Evolutionary conservation across 345 rosid species (phyloP).

Genomic region (Viola odorata): DNA sequence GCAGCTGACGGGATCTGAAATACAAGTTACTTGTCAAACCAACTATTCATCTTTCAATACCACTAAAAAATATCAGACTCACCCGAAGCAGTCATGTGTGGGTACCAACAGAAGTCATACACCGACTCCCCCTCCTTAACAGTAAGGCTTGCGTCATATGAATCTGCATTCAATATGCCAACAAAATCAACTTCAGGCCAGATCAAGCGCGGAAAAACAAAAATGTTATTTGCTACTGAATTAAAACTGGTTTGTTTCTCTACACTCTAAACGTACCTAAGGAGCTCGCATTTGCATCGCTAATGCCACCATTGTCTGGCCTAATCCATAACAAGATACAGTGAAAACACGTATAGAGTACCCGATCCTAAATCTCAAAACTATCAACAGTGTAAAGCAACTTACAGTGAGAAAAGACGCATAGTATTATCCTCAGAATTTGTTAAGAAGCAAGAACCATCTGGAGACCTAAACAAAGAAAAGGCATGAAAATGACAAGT

Average conservation of each 20-base stretch:
- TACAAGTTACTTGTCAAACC: constrained; percentile 9
- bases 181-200: background rate
- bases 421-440: constrained; percentile 78
- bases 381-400: background rate
- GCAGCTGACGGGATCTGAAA: constrained; percentile 74
- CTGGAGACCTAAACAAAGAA: constrained; percentile 71
- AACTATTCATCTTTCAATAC: constrained; percentile 11
- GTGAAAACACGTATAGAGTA: background rate
- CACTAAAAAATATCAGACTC: background rate
- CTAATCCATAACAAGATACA: constrained; percentile 23
- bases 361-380: background rate
- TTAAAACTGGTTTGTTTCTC: constrained; percentile 22
- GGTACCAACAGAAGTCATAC: constrained; percentile 95
- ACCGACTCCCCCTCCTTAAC: constrained; percentile 86
- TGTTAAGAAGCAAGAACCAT: constrained; percentile 79
- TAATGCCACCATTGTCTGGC: constrained; percentile 36
- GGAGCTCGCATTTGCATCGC: constrained; percentile 17
- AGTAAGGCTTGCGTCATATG: constrained; percentile 55
- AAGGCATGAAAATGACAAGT: background rate
- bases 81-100: constrained; percentile 90
- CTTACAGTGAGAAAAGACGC: constrained; percentile 66
- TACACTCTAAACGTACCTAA: constrained; percentile 24
- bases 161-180: constrained; percentile 43
- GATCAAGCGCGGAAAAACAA: background rate
- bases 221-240: background rate